Base-by-base conservation (phyloP, 140 eudicot species). In the Oenanthe javanica region DNA sequence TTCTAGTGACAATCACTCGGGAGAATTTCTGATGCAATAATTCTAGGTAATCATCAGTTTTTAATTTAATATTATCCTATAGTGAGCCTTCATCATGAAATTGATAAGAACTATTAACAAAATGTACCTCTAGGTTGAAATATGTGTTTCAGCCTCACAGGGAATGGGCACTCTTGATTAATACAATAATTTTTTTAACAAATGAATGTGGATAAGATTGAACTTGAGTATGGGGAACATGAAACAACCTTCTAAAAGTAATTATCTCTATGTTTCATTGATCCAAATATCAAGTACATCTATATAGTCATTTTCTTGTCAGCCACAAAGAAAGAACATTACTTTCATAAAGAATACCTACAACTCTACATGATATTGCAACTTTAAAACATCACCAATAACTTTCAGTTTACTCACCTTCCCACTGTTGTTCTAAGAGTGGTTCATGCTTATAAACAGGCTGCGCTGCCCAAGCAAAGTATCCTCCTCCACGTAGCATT, bases 391-490 rank as follows among this genome's bases (percentile, higher is more conserved):
- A 10, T 64, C 43, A 11, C 45, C 72, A 27, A 66, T 46, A 66
- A 14, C 9, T 49, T 76, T 50, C 27, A 48, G 4, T 48, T 74
- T 14, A 74, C 31, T 79, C 86, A 95, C 99, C 99, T 89, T 88
- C 93, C 99, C 99, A 95, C 83, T 95, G 99, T 87, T 90, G 89
- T 92, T 95, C 99, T 46, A 95, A 89, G 77, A 87, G 88, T 49
- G 96, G 81, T 85, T 95, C 97, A 83, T 95, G 99, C 84, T 95
- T 95, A 83, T 95, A 95, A 78, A 95, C 99, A 75, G 99, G 99
- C 59, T 95, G 99, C 50, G 97, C 99, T 0, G 99, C 99, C 99
- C 97, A 95, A 74, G 88, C 96, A 89, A 95, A 95, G 81, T 95
- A 95, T 70, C 99, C 97, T 76, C 97, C 99, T 1, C 89, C 97